Evolutionary conservation across 2,329 filamentous ascomycete species (phyloP), one percentile per base, ranked within the genome.

Genomic region (Neoarthrinium moseri): DNA sequence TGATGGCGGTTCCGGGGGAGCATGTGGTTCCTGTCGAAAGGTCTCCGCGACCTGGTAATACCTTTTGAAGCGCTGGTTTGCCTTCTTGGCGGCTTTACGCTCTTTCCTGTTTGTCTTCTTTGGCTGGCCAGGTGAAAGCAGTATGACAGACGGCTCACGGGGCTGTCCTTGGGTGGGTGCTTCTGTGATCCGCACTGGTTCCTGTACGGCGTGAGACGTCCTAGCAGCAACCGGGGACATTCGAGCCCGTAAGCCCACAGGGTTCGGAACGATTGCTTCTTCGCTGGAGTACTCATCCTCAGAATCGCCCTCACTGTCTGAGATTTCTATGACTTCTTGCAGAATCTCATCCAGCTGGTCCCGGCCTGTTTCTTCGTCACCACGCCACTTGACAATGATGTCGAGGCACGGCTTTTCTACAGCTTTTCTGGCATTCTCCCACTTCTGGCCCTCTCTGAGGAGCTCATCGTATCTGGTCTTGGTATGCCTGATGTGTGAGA

Each of bases 301-400:
- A 13, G 61, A 63, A 24, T 65, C 65, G 13, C 70, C 74, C 56
- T 81, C 78, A 5, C 74, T 74, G 54, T 82, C 79, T n/a, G 80
- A 81, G 35, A 86, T 83, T 56, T 85, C 77, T 43, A 86, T 79
- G 10, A 86, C 80, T 62, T 86, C 83, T 41, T 80, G 74, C 26
- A 86, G 68, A 47, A 86, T 84, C 58, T 86, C 81, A 48, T 86
- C 82, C 13, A 86, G 72, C 60, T 85, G 80, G 55, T 86, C 82
- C 39, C 82, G 78, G 21, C 83, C 83, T 15, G 77, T 85, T 60
- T 86, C 83, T 61, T 86, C 83, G 55, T 86, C 83, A 45, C 83
- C 83, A 68, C 83, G 81, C 83, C 83, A 86, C 77, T 85, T 85
- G 71, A 85, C 77, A 62, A 86, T 77, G 43, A 81, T 71, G 53